phyloP scores from a whole-genome alignment of 1,139 yeast genomes.

The Groenewaldozyma sp. region DNA sequence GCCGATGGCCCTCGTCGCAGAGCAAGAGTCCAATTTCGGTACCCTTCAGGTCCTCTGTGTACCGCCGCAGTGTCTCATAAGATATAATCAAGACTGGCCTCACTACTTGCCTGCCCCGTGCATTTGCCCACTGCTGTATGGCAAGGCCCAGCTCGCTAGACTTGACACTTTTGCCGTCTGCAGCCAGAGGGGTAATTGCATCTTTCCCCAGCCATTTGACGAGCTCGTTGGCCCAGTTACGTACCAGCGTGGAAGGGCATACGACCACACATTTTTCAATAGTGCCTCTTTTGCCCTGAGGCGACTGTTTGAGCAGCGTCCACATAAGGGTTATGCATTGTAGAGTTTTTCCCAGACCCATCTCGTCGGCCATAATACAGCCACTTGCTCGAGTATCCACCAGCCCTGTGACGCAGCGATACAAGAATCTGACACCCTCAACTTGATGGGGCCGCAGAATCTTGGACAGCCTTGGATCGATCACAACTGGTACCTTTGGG shows the following conservation, averaged over 20 bases:
- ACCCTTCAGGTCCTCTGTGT: constrained; percentile 65
- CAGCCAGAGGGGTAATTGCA: constrained; percentile 75
- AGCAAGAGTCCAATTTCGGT: constrained; percentile 81
- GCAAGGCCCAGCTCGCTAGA: constrained; percentile 53
- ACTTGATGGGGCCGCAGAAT: constrained; percentile 92
- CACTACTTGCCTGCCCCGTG: constrained; percentile 80
- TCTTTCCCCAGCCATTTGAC: constrained; percentile 95
- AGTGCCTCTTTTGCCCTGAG: constrained; percentile 67
- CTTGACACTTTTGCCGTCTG: constrained; percentile 66
- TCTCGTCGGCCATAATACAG: constrained; percentile 98
- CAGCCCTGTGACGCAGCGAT: constrained; percentile 83
- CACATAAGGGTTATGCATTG: constrained; percentile 91
- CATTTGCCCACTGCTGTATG: constrained; percentile 78
- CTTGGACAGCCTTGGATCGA: constrained; percentile 81
- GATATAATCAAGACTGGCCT: constrained; percentile 94
- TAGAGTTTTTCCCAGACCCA: constrained; percentile 95
- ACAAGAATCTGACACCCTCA: constrained; percentile 87
- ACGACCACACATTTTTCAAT: constrained; percentile 89
- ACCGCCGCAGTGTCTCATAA: constrained; percentile 85
- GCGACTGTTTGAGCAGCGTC: constrained; percentile 86
- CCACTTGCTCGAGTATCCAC: constrained; percentile 85
- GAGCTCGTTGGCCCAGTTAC: constrained; percentile 97
- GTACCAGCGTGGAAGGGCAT: constrained; percentile 89
- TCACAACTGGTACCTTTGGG: constrained; percentile 82
- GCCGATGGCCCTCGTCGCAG: constrained; percentile 95